Evolutionary conservation across 805 yeast genomes (phyloP).

Genomic region (Candida multigemmis): DNA sequence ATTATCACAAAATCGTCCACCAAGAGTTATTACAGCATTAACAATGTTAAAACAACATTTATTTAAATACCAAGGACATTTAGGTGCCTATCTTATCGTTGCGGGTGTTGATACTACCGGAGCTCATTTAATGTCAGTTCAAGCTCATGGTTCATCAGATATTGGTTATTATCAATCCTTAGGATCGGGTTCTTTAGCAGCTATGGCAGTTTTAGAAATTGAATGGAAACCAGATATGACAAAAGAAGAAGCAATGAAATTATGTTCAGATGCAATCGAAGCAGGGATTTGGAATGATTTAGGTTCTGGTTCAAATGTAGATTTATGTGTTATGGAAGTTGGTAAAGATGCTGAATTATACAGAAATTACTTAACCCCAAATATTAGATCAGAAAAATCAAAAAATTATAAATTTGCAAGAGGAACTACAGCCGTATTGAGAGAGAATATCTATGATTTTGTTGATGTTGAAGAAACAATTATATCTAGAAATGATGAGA

Average conservation of each 20-base stretch:
- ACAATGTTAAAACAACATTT: conserved; percentile 92
- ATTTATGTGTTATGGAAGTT: conserved; percentile 91
- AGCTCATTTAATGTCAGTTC: conserved; percentile 83
- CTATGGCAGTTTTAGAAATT: conserved; percentile 94
- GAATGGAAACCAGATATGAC: conserved; percentile 73
- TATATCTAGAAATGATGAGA: conserved; percentile 25
- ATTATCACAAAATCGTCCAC: conserved; percentile 73
- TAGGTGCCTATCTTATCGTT: conserved; percentile 96
- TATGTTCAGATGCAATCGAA: conserved; percentile 88
- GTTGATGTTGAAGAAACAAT: conserved; percentile 64
- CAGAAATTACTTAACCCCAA: conserved; percentile 88
- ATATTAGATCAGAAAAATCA: conserved; percentile 74
- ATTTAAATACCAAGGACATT: conserved; percentile 93
- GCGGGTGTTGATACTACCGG: conserved; percentile 98
- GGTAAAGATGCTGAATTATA: conserved; percentile 80
- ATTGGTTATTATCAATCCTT: conserved; percentile 87
- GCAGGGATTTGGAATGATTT: conserved; percentile 99
- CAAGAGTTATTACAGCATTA: conserved; percentile 88
- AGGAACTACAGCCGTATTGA: conserved; percentile 89
- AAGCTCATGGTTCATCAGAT: conserved; percentile 98
- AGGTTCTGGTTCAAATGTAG: conserved; percentile 98
- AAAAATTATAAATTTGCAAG: conserved; percentile 77
- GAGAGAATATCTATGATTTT: conserved; percentile 53
- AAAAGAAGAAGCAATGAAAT: conserved; percentile 82
- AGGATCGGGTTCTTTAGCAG: conserved; percentile 97